Percentiles rank a stretch among this genome's conserved stretches.
Evolutionary conservation across 257 asterid genomes (phyloP).

Genomic region (Euphrasia confusa): DNA sequence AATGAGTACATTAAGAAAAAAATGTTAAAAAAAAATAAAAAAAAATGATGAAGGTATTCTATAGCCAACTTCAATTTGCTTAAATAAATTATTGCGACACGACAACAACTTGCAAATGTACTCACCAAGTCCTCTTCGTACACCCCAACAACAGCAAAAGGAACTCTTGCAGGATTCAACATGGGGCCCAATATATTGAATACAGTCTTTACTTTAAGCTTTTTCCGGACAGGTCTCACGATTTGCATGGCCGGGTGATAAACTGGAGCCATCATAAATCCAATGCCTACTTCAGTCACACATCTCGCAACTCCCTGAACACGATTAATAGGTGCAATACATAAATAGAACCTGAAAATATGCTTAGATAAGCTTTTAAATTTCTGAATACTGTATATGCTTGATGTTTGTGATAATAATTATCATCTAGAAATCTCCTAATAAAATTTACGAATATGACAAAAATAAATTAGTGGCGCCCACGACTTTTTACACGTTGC

Average conservation of each 20-base stretch:
- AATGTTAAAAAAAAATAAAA: not conserved
- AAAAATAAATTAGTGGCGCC: too few relatives aligned
- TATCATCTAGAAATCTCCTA: too few relatives aligned
- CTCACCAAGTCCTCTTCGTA: slow-evolving; percentile 55
- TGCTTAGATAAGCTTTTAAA: not conserved
- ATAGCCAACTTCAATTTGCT: slow-evolving; percentile 1
- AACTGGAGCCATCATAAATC: slow-evolving; percentile 66
- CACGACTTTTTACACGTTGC: too few relatives aligned
- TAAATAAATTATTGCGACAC: not conserved
- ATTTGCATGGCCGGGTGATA: slow-evolving; percentile 73
- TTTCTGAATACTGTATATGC: too few relatives aligned
- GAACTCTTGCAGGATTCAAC: slow-evolving; percentile 66
- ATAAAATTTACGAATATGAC: too few relatives aligned
- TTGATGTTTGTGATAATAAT: too few relatives aligned
- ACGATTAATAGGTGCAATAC: not conserved
- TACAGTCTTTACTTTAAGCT: slow-evolving; percentile 63
- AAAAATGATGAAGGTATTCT: not conserved
- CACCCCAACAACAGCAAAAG: slow-evolving; percentile 69
- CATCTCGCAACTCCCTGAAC: slow-evolving; percentile 56
- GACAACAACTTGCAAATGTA: slow-evolving; percentile 15
- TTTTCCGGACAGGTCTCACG: slow-evolving; percentile 56
- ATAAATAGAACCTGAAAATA: not conserved
- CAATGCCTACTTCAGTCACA: slow-evolving; percentile 56
- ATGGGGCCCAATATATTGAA: slow-evolving; percentile 69
- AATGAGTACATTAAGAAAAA: not conserved